A percentile compares a stretch with the other conserved stretches of the same genome.
These are phyloP conservation scores for Boletus coccyginus DNA, from an alignment of 768 basidiomycete species.

Conservation along the genomic window DNA sequence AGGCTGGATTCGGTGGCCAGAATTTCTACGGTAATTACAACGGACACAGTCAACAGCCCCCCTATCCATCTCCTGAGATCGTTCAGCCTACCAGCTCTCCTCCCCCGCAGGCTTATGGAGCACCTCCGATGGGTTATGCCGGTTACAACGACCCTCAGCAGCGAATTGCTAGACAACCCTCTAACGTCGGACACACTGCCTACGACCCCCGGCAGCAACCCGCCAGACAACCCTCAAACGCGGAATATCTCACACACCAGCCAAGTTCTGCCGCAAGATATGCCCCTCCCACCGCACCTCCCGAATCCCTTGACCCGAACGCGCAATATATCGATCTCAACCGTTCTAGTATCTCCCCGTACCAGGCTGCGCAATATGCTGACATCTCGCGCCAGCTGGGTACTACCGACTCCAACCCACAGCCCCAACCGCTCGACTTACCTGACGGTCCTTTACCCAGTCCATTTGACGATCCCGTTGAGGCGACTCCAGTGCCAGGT, in stretches of 20 bases:
- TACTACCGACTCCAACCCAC: slow-evolving; percentile 20
- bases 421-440: slow-evolving; percentile 11
- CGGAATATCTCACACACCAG: slow-evolving; percentile 20
- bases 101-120: slow-evolving; percentile 23
- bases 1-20: slow-evolving; percentile 18
- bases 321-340: slow-evolving; percentile 61
- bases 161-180: slow-evolving; percentile 20
- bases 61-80: slow-evolving; percentile 17
- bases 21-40: slow-evolving; percentile 26
- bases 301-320: slow-evolving; percentile 18
- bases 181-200: slow-evolving; percentile 15
- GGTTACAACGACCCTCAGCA: slow-evolving; percentile 29
- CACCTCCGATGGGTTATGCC: slow-evolving; percentile 18
- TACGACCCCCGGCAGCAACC: slow-evolving; percentile 30
- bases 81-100: slow-evolving; percentile 10
- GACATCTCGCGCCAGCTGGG: slow-evolving; percentile 64
- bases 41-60: slow-evolving; percentile 23
- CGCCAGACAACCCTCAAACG: slow-evolving; percentile 23
- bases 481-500: slow-evolving; percentile 13
- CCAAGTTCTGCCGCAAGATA: slow-evolving; percentile 18
- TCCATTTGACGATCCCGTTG: slow-evolving; percentile 26
- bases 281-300: background rate
- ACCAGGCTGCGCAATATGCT: slow-evolving; percentile 71
- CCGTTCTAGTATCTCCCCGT: slow-evolving; percentile 70
- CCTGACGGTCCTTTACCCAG: slow-evolving; percentile 25